Conservation (phyloP, 345 rosid genomes). For the Sisymbrium irio region DNA sequence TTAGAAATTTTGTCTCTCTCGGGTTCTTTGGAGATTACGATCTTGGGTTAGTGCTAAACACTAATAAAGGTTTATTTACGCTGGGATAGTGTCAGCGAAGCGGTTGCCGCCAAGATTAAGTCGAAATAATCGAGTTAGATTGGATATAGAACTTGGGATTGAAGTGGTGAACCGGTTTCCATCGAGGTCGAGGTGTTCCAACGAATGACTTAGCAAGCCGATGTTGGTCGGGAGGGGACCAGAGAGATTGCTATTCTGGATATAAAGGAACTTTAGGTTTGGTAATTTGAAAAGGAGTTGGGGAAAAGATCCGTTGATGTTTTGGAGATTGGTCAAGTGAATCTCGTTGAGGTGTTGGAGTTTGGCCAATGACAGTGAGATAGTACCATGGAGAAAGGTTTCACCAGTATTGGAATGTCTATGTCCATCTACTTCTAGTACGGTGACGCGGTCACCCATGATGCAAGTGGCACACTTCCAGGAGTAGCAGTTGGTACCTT, state of each 20-base stretch:
- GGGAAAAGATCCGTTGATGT: slow-evolving; percentile 57
- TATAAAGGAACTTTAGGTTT: slow-evolving; percentile 44
- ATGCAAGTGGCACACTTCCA: not conserved
- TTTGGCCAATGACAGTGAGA: slow-evolving; percentile 54
- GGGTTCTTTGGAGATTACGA: too few relatives aligned
- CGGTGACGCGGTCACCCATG: not conserved
- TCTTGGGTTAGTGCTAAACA: too few relatives aligned
- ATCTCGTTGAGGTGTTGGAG: slow-evolving; percentile 35
- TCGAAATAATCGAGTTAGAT: slow-evolving; percentile 37
- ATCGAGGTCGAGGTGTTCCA: slow-evolving; percentile 24
- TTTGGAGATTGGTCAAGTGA: not conserved
- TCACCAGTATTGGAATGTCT: not conserved
- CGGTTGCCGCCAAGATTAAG: slow-evolving; percentile 42
- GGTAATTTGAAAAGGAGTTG: slow-evolving; percentile 45
- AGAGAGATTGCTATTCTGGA: slow-evolving; percentile 56
- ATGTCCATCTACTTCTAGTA: not conserved
- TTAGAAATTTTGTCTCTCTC: too few relatives aligned
- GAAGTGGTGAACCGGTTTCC: slow-evolving; percentile 61
- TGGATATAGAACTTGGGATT: slow-evolving; percentile 51
- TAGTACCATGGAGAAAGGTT: slow-evolving; percentile 43
- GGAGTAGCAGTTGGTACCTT: not conserved
- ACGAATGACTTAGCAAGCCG: slow-evolving; percentile 41
- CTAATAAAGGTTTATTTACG: too few relatives aligned
- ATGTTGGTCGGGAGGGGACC: slow-evolving; percentile 49
- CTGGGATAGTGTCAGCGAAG: slow-evolving; percentile 56